Percentiles rank a stretch among this genome's conserved stretches.
Conservation (phyloP, 2,329 filamentous ascomycete species). For the Xylariaceae sp. region DNA sequence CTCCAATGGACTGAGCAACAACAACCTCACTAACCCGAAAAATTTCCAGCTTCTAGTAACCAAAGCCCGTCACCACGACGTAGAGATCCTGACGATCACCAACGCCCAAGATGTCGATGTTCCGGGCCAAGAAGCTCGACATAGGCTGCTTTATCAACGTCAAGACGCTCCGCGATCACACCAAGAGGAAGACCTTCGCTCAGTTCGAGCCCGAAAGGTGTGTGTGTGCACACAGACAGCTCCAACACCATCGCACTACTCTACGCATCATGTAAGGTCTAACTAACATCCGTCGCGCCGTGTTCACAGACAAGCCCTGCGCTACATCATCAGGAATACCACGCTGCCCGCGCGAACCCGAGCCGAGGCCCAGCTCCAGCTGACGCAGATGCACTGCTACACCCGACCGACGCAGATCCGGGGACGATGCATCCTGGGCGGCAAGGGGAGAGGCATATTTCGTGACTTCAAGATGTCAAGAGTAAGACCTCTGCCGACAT, state of each 20-base stretch:
- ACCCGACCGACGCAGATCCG: conserved; percentile 91
- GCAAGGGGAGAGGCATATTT: conserved; percentile 88
- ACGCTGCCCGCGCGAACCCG: conserved; percentile 79
- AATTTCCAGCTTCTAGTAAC: conserved; percentile 17
- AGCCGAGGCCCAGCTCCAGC: conserved; percentile 88
- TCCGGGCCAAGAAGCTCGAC: conserved; percentile 87
- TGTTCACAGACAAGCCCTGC: conserved; percentile 75
- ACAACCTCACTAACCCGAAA: too few relatives aligned
- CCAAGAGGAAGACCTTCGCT: conserved; percentile 91
- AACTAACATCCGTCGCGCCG: conserved; percentile 6
- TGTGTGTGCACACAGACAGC: conserved; percentile 19
- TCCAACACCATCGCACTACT: too few relatives aligned
- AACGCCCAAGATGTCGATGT: conserved; percentile 71
- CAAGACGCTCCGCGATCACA: conserved; percentile 88
- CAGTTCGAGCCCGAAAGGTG: conserved; percentile 88
- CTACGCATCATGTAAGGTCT: too few relatives aligned
- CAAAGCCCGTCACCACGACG: conserved; percentile 6
- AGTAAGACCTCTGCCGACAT: conserved; percentile 57
- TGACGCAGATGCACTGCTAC: conserved; percentile 95
- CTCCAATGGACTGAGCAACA: too few relatives aligned
- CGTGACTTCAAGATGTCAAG: conserved; percentile 89
- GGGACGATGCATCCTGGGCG: conserved; percentile 90
- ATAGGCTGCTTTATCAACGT: conserved; percentile 86
- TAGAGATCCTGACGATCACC: conserved; percentile 1
- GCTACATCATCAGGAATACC: conserved; percentile 93